Percentiles rank a stretch among this genome's conserved stretches.
These are phyloP conservation scores for Zygnema cylindricum DNA, from an alignment of 139 green algal genomes.

Conservation along the genomic window DNA sequence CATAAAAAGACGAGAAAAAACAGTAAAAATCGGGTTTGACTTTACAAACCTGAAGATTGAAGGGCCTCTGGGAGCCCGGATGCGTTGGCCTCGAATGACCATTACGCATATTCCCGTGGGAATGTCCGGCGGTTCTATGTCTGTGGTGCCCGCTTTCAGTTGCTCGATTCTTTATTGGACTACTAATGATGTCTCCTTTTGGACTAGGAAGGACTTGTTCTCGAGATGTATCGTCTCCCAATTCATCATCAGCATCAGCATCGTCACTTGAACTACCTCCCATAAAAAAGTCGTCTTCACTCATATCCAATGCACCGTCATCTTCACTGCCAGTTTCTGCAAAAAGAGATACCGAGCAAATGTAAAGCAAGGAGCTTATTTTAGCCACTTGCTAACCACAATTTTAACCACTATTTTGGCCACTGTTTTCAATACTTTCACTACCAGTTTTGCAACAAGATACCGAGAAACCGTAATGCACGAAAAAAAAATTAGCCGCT, in stretches of 20 bases:
- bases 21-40: too few relatives aligned
- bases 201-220: not conserved
- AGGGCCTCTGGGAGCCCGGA: too few relatives aligned
- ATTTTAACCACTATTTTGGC: too few relatives aligned
- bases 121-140: not conserved
- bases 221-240: not conserved
- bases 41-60: not conserved
- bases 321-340: conserved; percentile 31
- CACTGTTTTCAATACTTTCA: too few relatives aligned
- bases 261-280: not conserved
- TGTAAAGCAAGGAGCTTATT: too few relatives aligned
- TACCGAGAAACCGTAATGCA: too few relatives aligned
- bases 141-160: not conserved
- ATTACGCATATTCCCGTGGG: not conserved
- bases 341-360: too few relatives aligned
- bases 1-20: too few relatives aligned
- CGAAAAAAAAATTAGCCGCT: too few relatives aligned
- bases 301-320: conserved; percentile 11
- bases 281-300: conserved; percentile 42
- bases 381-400: too few relatives aligned
- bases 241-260: conserved; percentile 22
- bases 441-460: too few relatives aligned
- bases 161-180: not conserved
- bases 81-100: too few relatives aligned
- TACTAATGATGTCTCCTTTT: not conserved